Conservation (phyloP, 306 rosid genomes). For the Oxytropis ochrocephala region DNA sequence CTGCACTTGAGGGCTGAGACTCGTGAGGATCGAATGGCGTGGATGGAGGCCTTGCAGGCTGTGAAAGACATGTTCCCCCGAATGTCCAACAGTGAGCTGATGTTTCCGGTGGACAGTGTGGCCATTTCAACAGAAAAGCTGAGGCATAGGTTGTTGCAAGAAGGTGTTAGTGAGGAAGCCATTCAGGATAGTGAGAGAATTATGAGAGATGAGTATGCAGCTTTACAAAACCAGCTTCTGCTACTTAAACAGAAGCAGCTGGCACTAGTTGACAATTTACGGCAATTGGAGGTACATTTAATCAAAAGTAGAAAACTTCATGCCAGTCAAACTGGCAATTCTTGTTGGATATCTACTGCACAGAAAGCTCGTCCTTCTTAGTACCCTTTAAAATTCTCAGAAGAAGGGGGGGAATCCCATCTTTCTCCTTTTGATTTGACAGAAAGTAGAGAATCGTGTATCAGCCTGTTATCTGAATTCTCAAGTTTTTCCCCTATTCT, state of each 20-base stretch:
- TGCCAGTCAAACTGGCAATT: constrained; percentile 23
- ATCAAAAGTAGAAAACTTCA: constrained; percentile 38
- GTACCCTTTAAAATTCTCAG: neutral
- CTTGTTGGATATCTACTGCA: constrained; percentile 18
- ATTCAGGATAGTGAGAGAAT: constrained; percentile 80
- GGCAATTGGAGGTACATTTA: constrained; percentile 82
- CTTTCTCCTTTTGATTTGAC: constrained; percentile 7
- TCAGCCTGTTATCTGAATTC: neutral
- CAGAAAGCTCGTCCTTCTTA: constrained; percentile 11
- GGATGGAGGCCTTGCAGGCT: constrained; percentile 91
- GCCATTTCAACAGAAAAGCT: constrained; percentile 71
- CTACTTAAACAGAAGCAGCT: constrained; percentile 84
- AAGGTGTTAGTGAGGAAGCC: constrained; percentile 60
- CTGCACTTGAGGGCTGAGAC: constrained; percentile 87
- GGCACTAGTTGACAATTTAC: constrained; percentile 65
- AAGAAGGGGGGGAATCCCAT: neutral
- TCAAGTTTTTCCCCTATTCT: neutral
- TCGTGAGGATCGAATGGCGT: constrained; percentile 60
- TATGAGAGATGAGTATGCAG: constrained; percentile 71
- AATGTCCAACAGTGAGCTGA: constrained; percentile 82
- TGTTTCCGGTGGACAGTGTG: constrained; percentile 72
- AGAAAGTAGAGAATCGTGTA: neutral
- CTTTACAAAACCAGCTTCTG: constrained; percentile 67
- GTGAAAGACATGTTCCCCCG: constrained; percentile 93
- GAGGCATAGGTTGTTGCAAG: constrained; percentile 59